phyloP scores from a whole-genome alignment of 768 basidiomycete species.

The Tylopilus balloui region DNA sequence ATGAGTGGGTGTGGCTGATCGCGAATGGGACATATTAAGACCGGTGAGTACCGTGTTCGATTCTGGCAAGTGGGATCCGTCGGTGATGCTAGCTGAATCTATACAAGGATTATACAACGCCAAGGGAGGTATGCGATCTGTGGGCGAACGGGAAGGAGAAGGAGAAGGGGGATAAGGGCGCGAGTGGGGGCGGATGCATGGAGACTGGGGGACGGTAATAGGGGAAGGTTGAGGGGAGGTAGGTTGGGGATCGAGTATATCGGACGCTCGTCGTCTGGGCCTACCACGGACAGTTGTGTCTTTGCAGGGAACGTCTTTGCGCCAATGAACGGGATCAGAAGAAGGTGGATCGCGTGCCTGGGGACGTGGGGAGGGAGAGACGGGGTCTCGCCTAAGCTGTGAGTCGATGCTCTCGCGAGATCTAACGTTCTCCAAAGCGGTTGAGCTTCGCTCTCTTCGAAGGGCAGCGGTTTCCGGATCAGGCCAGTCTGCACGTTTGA shows the following conservation, averaged over 20 bases:
- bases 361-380: slow-evolving; percentile 24
- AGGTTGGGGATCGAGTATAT: slow-evolving; percentile 35
- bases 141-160: slow-evolving; percentile 43
- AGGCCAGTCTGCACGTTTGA: slow-evolving; percentile 83
- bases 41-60: background rate
- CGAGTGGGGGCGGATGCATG: slow-evolving; percentile 40
- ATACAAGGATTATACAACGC: slow-evolving; percentile 21
- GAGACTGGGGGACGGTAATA: slow-evolving; percentile 34
- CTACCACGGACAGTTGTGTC: slow-evolving; percentile 52
- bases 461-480: slow-evolving; percentile 71
- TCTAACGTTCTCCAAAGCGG: slow-evolving; percentile 51
- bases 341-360: slow-evolving; percentile 42
- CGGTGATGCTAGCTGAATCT: background rate
- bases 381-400: slow-evolving; percentile 22
- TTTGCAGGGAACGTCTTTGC: slow-evolving; percentile 45
- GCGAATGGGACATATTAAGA: slow-evolving; percentile 23
- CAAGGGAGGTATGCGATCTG: slow-evolving; percentile 32
- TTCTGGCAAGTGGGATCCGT: slow-evolving; percentile 2
- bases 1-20: slow-evolving; percentile 39
- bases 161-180: slow-evolving; percentile 53
- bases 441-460: slow-evolving; percentile 63
- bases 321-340: slow-evolving; percentile 52
- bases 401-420: slow-evolving; percentile 44
- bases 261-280: slow-evolving; percentile 50
- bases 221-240: slow-evolving; percentile 25